phyloP scores from a whole-genome alignment of 352 stramenopile species.

The Globisporangium mamillatum region DNA sequence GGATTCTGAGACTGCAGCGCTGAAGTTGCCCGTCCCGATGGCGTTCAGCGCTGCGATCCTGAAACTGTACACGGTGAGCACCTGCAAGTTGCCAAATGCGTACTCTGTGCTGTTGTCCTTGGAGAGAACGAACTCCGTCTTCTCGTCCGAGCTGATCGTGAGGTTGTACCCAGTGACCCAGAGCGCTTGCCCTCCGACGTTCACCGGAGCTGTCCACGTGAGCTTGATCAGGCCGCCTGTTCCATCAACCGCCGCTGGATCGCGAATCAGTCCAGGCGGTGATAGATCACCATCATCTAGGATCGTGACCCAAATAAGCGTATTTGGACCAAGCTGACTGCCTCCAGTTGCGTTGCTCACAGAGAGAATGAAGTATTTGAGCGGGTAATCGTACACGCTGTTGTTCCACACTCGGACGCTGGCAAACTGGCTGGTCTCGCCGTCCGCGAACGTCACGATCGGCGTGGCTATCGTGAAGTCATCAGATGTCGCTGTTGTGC shows the following conservation, averaged over 20 bases:
- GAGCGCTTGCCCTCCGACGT: slow-evolving; percentile 33
- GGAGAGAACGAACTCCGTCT: slow-evolving; percentile 20
- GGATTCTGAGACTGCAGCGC: slow-evolving; percentile 9
- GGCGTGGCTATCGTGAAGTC: slow-evolving; percentile 30
- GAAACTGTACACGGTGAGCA: slow-evolving; percentile 31
- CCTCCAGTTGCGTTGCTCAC: slow-evolving; percentile 29
- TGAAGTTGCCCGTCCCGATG: slow-evolving; percentile 26
- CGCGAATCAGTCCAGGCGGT: slow-evolving; percentile 27
- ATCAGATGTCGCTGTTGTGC: slow-evolving; percentile 22
- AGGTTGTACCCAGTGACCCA: slow-evolving; percentile 45
- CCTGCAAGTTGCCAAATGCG: slow-evolving; percentile 25
- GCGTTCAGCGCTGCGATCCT: slow-evolving; percentile 40
- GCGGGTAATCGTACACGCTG: slow-evolving; percentile 43
- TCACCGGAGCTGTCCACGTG: slow-evolving; percentile 38
- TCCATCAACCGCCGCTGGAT: slow-evolving; percentile 16
- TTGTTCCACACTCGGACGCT: slow-evolving; percentile 46
- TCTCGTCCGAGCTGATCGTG: slow-evolving; percentile 14
- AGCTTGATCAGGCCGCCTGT: slow-evolving; percentile 52
- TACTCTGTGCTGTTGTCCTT: slow-evolving; percentile 35
- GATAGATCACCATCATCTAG: slow-evolving; percentile 52
- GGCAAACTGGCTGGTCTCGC: slow-evolving; percentile 17
- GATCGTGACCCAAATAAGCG: slow-evolving; percentile 31
- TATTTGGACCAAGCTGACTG: slow-evolving; percentile 26
- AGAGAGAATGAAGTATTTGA: slow-evolving; percentile 38
- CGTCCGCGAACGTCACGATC: slow-evolving; percentile 39